Conservation (phyloP, 2,329 filamentous ascomycete genomes). For the Colletotrichum orchidophilum region DNA sequence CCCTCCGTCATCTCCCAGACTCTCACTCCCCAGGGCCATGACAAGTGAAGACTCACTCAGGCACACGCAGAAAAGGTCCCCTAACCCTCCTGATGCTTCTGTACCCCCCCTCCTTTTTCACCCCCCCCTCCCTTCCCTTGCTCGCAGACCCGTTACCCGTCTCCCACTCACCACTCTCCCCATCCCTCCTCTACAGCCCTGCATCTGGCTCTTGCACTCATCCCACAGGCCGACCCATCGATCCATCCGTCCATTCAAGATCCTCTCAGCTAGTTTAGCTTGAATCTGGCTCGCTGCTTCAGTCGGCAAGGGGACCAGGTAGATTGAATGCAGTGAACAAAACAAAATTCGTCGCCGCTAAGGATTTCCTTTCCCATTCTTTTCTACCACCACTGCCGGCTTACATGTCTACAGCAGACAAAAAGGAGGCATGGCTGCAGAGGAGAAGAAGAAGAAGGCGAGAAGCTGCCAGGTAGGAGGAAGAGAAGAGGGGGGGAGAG, state of each 20-base stretch:
- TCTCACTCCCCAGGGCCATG: not conserved
- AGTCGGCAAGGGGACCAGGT: not conserved
- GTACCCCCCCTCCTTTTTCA: not conserved
- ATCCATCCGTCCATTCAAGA: slow-evolving; percentile 2
- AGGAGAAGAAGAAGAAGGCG: not conserved
- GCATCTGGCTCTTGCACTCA: not conserved
- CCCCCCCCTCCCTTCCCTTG: not conserved
- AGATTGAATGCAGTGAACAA: not conserved
- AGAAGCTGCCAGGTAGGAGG: not conserved
- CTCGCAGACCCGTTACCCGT: not conserved
- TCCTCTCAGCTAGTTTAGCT: not conserved
- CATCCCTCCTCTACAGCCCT: slow-evolving; percentile 20
- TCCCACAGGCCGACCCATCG: not conserved
- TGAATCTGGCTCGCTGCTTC: not conserved
- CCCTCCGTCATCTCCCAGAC: not conserved
- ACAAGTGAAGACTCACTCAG: not conserved
- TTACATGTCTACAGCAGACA: not conserved
- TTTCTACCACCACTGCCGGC: not conserved
- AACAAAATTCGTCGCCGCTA: not conserved
- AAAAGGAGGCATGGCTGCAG: not conserved
- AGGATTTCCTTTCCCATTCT: not conserved
- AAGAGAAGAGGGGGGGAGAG: not conserved
- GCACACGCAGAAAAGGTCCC: not conserved
- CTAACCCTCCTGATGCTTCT: slow-evolving; percentile 5
- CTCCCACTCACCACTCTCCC: too few relatives aligned